Conservation (phyloP, 2,329 filamentous ascomycete species). For the Fusarium pseudoanthophilum region DNA sequence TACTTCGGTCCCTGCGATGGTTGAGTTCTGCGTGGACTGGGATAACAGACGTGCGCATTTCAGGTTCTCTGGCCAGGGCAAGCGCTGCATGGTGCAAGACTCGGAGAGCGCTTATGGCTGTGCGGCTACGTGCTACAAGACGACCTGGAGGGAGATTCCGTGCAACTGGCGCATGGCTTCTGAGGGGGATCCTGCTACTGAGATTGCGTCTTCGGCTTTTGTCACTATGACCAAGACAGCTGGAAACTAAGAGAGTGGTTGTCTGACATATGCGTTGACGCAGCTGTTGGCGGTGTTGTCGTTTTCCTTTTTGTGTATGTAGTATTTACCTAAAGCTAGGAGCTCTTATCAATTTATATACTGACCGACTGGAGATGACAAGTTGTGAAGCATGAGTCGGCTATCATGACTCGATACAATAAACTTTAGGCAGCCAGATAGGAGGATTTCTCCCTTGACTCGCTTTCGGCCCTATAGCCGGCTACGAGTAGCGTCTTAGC, state of each 20-base stretch:
- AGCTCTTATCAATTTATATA: fast-evolving
- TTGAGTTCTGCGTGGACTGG: neutral
- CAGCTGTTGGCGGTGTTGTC: fast-evolving
- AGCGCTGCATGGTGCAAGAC: neutral
- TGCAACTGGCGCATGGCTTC: neutral
- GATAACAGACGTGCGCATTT: neutral
- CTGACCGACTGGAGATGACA: fast-evolving
- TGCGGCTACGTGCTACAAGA: neutral
- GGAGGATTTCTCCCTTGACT: too few species aligned
- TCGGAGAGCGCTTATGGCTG: neutral
- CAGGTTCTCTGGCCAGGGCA: neutral
- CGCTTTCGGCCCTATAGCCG: neutral
- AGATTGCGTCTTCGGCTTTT: neutral
- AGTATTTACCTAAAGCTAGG: too few species aligned
- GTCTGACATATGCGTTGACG: neutral
- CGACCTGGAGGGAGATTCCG: neutral
- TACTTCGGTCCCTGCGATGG: neutral
- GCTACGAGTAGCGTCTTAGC: neutral
- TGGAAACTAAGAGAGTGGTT: fast-evolving
- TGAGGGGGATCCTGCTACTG: neutral
- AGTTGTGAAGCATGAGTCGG: neutral
- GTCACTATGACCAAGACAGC: neutral
- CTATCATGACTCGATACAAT: neutral
- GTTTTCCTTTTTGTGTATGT: fast-evolving
- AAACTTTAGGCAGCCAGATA: neutral